phyloP scores from a whole-genome alignment of 495 filamentous ascomycete genomes.

The Podospora comata region DNA sequence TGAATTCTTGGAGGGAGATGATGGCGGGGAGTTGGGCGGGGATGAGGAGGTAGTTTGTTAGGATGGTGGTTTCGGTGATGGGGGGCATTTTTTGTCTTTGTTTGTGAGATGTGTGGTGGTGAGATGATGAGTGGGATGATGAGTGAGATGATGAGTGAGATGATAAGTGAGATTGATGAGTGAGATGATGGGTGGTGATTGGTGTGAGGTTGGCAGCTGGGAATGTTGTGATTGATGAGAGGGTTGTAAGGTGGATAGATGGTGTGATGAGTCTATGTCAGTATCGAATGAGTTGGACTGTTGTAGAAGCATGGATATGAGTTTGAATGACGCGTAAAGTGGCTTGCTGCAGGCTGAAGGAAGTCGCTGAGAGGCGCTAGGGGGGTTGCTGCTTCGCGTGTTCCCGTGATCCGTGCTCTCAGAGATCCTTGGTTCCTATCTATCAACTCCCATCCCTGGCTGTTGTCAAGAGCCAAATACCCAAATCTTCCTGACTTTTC shows the following conservation, averaged over 20 bases:
- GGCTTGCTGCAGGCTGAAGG: background rate
- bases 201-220: background rate
- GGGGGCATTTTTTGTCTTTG: constrained; percentile 32
- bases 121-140: background rate
- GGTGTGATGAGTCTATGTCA: background rate
- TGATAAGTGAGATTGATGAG: background rate
- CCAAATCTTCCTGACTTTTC: background rate
- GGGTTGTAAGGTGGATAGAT: background rate
- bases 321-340: background rate
- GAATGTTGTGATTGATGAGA: background rate
- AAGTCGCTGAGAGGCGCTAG: constrained; percentile 2
- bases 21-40: constrained; percentile 69
- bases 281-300: background rate
- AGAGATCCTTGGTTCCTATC: constrained; percentile 3
- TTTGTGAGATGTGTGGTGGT: background rate
- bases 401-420: constrained; percentile 29
- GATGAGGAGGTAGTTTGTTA: constrained; percentile 73
- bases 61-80: constrained; percentile 61
- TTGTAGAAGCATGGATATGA: background rate
- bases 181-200: background rate
- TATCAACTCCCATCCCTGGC: background rate
- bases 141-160: background rate
- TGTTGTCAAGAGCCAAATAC: background rate
- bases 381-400: constrained; percentile 19
- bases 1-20: constrained; percentile 71